These are phyloP conservation scores for Mycena albidolilacea DNA, from an alignment of 768 basidiomycete genomes.

Conservation along the genomic window DNA sequence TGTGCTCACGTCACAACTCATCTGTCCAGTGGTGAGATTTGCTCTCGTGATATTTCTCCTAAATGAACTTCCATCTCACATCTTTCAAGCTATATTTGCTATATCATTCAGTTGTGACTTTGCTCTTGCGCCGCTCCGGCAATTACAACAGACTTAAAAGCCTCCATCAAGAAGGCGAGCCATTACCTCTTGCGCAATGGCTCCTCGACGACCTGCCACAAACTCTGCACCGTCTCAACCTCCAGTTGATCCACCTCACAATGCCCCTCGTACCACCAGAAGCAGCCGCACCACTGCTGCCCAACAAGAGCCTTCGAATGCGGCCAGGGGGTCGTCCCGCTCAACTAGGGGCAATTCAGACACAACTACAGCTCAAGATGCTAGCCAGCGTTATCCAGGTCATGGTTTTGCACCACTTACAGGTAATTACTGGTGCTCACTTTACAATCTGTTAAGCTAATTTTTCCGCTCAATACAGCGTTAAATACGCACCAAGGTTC, in stretches of 20 bases:
- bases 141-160: not conserved
- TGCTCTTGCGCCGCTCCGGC: not conserved
- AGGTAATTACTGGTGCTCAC: not conserved
- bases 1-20: not conserved
- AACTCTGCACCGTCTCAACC: constrained; percentile 13
- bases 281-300: not conserved
- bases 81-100: constrained; percentile 3
- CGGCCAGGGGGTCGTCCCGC: not conserved
- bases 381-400: not conserved
- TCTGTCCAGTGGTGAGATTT: constrained; percentile 3
- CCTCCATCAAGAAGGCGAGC: not conserved
- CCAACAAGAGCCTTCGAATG: not conserved
- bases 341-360: not conserved
- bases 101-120: not conserved
- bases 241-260: constrained; percentile 10
- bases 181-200: constrained; percentile 7
- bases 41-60: not conserved
- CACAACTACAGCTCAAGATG: not conserved
- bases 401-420: constrained; percentile 16
- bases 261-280: constrained; percentile 11
- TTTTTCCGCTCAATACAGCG: not conserved
- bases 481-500: constrained; percentile 3
- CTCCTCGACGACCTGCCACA: not conserved
- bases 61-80: constrained; percentile 6
- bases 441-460: not conserved